phyloP scores from a whole-genome alignment of 2,329 filamentous ascomycete genomes.

The Aspergillus quadricinctus region DNA sequence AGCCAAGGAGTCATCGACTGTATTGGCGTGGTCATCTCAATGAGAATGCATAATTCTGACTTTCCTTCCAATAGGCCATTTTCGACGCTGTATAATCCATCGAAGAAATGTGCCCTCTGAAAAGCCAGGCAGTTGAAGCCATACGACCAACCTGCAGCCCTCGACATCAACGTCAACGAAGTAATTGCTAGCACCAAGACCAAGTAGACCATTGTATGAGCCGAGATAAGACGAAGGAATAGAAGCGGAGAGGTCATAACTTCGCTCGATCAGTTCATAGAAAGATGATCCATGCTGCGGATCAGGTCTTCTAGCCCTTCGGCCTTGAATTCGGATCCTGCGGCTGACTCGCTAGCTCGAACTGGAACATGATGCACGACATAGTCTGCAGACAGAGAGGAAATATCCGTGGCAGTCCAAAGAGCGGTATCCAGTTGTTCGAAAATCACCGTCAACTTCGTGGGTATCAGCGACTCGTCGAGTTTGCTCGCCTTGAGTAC shows the following conservation, averaged over 20 bases:
- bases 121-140: not conserved
- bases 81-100: not conserved
- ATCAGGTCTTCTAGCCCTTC: constrained; percentile 9
- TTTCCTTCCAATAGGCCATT: not conserved
- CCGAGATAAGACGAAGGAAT: not conserved
- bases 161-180: not conserved
- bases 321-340: not conserved
- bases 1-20: not conserved
- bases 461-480: constrained; percentile 10
- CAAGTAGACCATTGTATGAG: not conserved
- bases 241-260: not conserved
- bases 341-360: not conserved
- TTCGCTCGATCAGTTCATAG: not conserved
- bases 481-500: constrained; percentile 12
- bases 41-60: not conserved
- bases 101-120: not conserved
- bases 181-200: not conserved
- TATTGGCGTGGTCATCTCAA: not conserved
- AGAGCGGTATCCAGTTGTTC: constrained; percentile 10
- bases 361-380: constrained; percentile 14
- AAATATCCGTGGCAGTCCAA: constrained; percentile 17
- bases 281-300: constrained; percentile 6
- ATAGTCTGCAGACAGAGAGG: constrained; percentile 19
- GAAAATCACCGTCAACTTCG: constrained; percentile 14
- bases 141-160: not conserved